Percentiles rank a stretch among this genome's conserved stretches.
Conservation (phyloP, 495 filamentous ascomycete species). For the Hypoxylon subgilvum region DNA sequence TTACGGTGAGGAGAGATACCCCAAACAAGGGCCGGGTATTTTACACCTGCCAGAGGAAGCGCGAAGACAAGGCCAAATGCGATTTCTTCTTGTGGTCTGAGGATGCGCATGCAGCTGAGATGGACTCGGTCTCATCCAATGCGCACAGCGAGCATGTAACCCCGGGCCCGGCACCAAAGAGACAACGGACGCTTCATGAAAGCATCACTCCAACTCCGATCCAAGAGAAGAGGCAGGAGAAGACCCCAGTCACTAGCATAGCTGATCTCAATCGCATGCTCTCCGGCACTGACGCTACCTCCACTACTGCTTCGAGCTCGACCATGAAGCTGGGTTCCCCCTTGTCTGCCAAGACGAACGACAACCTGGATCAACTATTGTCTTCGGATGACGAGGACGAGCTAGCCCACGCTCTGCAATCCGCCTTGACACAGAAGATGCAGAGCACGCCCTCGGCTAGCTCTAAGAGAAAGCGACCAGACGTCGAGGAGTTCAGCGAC, state of each 20-base stretch:
- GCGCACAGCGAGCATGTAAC: conserved; percentile 39
- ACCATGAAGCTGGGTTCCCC: background rate
- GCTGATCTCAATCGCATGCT: conserved; percentile 19
- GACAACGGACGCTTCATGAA: conserved; percentile 35
- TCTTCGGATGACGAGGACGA: conserved; percentile 30
- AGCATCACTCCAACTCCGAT: conserved; percentile 35
- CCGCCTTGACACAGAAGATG: background rate
- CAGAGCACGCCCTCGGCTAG: conserved; percentile 2
- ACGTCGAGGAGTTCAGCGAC: conserved; percentile 32
- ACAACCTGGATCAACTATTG: conserved; percentile 5
- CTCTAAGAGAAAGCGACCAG: conserved; percentile 31
- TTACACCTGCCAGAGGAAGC: conserved; percentile 67
- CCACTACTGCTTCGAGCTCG: conserved; percentile 9
- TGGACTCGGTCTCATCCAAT: conserved; percentile 57
- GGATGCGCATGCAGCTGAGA: conserved; percentile 64
- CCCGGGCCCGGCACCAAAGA: conserved; percentile 16
- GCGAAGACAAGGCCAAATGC: conserved; percentile 58
- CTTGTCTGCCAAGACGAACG: conserved; percentile 5
- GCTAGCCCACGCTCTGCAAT: background rate
- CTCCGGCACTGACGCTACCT: conserved; percentile 7
- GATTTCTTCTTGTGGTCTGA: conserved; percentile 75
- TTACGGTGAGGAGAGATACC: conserved; percentile 70
- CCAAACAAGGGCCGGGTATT: conserved; percentile 71
- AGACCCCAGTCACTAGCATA: conserved; percentile 20
- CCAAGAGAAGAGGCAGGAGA: conserved; percentile 36